Base-by-base conservation (phyloP, 2,329 filamentous ascomycete species). In the Aspergillus niger region DNA sequence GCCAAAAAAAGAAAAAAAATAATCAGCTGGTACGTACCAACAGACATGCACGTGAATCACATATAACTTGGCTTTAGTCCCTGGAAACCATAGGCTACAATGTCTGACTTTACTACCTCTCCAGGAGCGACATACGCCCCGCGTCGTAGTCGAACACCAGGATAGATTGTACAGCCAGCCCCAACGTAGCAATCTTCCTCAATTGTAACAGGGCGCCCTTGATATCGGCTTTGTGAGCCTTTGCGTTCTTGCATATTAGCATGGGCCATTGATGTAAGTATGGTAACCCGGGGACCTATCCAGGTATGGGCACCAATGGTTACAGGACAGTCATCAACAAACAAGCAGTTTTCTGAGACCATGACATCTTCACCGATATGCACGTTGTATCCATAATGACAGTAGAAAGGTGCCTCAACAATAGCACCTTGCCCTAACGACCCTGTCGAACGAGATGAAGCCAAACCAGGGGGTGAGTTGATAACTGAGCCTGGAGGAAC, bases 371-470 rank as follows among this genome's bases (percentile, higher is more conserved):
- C 89, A 11, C 91, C 93, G 66, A 99, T 90, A 51, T 85, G 85
- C 69, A 98, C 90, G 74, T 99, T 98, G 79, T 97, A 98, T 0
- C 95, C 95, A 71, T 97, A 97, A 70, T 97, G 92, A 74, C 94
- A 97, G 50, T 84, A 88, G 75, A 99, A 98, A 0, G 94, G 94
- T 2, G 91, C 87, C 70, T 97, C 92, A 26, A 99, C 90, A 44
- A 89, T 82, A 5, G 91, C 89, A 58, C 89, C 86, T 15, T 88
- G 85, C n/a, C 91, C 91, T 5, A 95, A 85, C 24, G 85, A 58
- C 85, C 91, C 58, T 80, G 64, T 61, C 72, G 67, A 84, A 82
- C 43, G 81, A 82, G 57, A 84, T 74, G 8, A 83, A 77, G 49
- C 83, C 82, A 80, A 78, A 67, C 83, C 77, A 5, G 81, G 80